Percentiles rank a stretch among this genome's conserved stretches.
These are phyloP conservation scores for Suillus variegatus DNA, from an alignment of 768 basidiomycete species.

Conservation along the genomic window DNA sequence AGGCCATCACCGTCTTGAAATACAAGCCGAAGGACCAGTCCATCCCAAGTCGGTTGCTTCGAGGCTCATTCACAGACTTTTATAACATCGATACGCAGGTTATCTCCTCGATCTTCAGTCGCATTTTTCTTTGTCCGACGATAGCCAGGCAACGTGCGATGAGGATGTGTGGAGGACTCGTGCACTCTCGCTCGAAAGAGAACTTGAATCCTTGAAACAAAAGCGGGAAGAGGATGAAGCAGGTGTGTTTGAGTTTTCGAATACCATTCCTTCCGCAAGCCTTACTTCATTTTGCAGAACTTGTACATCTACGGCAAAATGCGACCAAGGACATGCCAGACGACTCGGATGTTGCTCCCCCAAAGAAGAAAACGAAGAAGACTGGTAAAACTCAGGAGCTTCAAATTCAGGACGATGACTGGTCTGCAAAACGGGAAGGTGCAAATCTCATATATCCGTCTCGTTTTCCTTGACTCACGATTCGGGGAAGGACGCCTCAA, in stretches of 20 bases:
- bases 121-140: conserved; percentile 17
- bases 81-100: conserved; percentile 15
- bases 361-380: conserved; percentile 30
- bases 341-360: conserved; percentile 20
- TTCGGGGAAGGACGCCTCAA: conserved; percentile 23
- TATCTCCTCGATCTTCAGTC: conserved; percentile 30
- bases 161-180: conserved; percentile 23
- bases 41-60: conserved; percentile 19
- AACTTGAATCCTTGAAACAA: conserved; percentile 21
- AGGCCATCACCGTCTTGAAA: conserved; percentile 27
- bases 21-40: conserved; percentile 27
- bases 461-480: not conserved
- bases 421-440: conserved; percentile 25
- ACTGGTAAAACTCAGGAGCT: conserved; percentile 17
- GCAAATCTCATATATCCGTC: not conserved
- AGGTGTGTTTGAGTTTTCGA: conserved; percentile 16
- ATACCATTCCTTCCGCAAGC: not conserved
- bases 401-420: conserved; percentile 11
- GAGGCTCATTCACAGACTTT: not conserved
- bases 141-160: not conserved
- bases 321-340: conserved; percentile 13
- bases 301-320: conserved; percentile 18
- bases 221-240: conserved; percentile 25
- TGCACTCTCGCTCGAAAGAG: conserved; percentile 30
- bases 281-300: conserved; percentile 16